These are phyloP conservation scores for Ehretia macrophylla DNA, from an alignment of 257 asterid species.

Conservation along the genomic window DNA sequence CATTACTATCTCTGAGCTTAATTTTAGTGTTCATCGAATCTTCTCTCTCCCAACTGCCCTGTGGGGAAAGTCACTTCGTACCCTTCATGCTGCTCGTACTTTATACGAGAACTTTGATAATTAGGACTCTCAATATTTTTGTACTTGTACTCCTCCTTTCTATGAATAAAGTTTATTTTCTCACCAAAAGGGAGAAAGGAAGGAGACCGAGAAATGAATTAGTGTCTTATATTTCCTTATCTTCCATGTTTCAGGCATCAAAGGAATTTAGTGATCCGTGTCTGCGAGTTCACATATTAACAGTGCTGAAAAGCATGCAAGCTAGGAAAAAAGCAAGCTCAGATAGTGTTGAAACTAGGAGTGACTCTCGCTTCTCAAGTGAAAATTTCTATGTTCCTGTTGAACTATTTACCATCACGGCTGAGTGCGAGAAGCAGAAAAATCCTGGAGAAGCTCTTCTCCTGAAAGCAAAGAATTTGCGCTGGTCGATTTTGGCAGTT, in stretches of 20 bases:
- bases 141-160: neutral
- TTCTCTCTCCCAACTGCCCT: too few relatives aligned
- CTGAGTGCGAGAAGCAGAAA: conserved; percentile 83
- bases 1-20: too few relatives aligned
- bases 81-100: too few relatives aligned
- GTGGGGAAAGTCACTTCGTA: too few relatives aligned
- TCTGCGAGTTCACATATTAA: conserved; percentile 73
- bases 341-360: conserved; percentile 41
- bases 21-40: too few relatives aligned
- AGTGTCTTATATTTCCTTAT: conserved; percentile 1
- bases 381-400: conserved; percentile 59
- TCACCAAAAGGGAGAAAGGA: neutral
- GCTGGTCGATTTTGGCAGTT: conserved; percentile 98
- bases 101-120: too few relatives aligned
- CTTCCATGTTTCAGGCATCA: conserved; percentile 60
- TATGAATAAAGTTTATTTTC: conserved; percentile 7
- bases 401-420: conserved; percentile 88
- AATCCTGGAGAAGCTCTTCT: conserved; percentile 94
- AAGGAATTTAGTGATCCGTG: conserved; percentile 79
- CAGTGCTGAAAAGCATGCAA: conserved; percentile 85
- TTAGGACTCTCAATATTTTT: too few relatives aligned
- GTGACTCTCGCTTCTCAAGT: conserved; percentile 37
- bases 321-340: conserved; percentile 57
- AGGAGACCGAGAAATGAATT: too few relatives aligned
- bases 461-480: conserved; percentile 81